Conservation (phyloP, 768 basidiomycete species). For the Mycena albidolilacea region DNA sequence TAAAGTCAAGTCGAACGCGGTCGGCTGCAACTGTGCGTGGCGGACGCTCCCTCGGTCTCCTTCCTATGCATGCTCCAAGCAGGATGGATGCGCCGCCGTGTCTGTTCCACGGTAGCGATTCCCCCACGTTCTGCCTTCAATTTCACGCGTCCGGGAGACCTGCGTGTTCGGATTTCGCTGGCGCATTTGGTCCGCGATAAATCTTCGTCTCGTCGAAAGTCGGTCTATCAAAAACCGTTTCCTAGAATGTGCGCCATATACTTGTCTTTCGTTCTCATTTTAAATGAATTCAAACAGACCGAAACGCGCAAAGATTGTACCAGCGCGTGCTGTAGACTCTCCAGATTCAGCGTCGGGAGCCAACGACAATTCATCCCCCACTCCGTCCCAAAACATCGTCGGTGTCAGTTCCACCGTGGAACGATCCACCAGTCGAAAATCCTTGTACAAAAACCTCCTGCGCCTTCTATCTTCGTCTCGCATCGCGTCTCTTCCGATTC, state of each 20-base stretch:
- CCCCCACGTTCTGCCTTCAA: constrained; percentile 37
- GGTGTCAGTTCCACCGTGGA: constrained; percentile 5
- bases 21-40: constrained; percentile 25
- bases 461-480: constrained; percentile 51
- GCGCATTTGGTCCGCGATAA: constrained; percentile 33
- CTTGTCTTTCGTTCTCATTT: neutral
- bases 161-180: constrained; percentile 14
- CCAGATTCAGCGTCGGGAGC: neutral
- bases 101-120: constrained; percentile 43
- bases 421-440: constrained; percentile 47
- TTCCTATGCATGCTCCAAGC: constrained; percentile 68
- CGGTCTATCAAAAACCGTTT: constrained; percentile 1
- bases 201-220: constrained; percentile 19
- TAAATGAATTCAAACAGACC: neutral
- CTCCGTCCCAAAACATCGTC: constrained; percentile 3
- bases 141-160: constrained; percentile 22
- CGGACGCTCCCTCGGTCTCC: constrained; percentile 30
- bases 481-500: constrained; percentile 50
- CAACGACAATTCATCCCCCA: neutral
- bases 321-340: neutral
- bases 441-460: constrained; percentile 61
- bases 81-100: constrained; percentile 51
- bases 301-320: neutral
- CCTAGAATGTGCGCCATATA: constrained; percentile 16
- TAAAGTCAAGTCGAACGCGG: neutral